Evolutionary conservation across 345 rosid genomes (phyloP).

Genomic region (Lepidium africanum): DNA sequence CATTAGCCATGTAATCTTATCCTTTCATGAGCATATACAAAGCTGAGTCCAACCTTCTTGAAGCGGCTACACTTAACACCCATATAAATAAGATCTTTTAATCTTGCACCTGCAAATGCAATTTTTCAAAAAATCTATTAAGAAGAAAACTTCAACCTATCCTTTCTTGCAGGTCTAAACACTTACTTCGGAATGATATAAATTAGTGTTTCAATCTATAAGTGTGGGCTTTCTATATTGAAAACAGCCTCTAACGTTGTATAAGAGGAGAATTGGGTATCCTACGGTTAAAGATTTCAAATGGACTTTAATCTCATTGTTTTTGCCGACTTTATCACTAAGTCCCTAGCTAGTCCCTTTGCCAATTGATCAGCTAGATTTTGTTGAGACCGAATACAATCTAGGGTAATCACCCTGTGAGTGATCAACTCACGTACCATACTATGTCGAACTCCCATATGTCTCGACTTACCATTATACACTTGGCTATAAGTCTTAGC

Average conservation of each 20-base stretch:
- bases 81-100: background rate
- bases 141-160: too few species aligned
- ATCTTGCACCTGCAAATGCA: too few species aligned
- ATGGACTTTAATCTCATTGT: background rate
- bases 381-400: background rate
- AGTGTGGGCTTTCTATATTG: background rate
- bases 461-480: too few species aligned
- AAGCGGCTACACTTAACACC: background rate
- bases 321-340: background rate
- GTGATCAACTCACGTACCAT: background rate
- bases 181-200: too few species aligned
- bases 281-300: background rate
- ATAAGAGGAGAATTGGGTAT: background rate
- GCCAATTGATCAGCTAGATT: background rate
- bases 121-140: too few species aligned
- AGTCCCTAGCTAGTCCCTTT: background rate
- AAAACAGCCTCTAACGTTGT: background rate
- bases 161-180: background rate
- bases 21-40: background rate
- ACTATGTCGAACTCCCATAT: background rate
- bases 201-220: background rate
- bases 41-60: background rate
- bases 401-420: conserved; percentile 1
- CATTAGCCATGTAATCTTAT: background rate
- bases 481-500: too few species aligned